Evolutionary conservation across 495 filamentous ascomycete species (phyloP), one percentile per base, ranked within the genome.

Genomic region (Trichoderma erinaceum): DNA sequence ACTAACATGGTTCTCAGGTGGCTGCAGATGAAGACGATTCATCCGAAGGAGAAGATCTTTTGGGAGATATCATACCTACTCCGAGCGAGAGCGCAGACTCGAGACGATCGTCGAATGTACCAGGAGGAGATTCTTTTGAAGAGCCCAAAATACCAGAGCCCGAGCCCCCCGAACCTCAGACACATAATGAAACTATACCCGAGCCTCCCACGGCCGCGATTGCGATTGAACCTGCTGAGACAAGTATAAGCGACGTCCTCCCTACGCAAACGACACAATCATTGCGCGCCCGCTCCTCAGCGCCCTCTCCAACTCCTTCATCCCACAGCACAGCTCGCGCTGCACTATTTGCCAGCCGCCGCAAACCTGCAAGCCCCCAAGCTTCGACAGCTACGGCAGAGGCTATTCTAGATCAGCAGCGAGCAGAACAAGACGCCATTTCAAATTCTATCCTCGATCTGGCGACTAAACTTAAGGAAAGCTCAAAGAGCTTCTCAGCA

Each of bases 401-500:
- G 77, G 82, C 85, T 0, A 83, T 91, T 29, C 86, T 97, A 7
- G 85, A 88, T 70, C 80, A 87, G 69, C 84, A 96, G 69, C 89
- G 92, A 66, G 77, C 78, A 44, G 92, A 96, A 77, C 93, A 97
- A 76, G 92, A 96, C 75, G 79, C 84, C n/a, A 84, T 99, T 0
- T 95, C 95, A 1, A 80, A 80, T 52, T 92, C 90, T 8, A 88
- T 99, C 50, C 81, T 97, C 12, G 72, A 80, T 7, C 89, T 97
- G 71, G 95, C 94, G 4, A 80, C 82, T 16, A 85, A 90, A 68
- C 85, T 99, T 10, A 97, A 97, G 76, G 76, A 83, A 23, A 90
- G 87, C 3, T 89, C 90, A 2, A 76, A 88, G 18, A 80, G 86
- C 6, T 93, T 97, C 78, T 82, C 87, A 48, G 73, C 81, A 0